Conservation (phyloP, 2,329 filamentous ascomycete genomes). For the Cordyceps javanica region DNA sequence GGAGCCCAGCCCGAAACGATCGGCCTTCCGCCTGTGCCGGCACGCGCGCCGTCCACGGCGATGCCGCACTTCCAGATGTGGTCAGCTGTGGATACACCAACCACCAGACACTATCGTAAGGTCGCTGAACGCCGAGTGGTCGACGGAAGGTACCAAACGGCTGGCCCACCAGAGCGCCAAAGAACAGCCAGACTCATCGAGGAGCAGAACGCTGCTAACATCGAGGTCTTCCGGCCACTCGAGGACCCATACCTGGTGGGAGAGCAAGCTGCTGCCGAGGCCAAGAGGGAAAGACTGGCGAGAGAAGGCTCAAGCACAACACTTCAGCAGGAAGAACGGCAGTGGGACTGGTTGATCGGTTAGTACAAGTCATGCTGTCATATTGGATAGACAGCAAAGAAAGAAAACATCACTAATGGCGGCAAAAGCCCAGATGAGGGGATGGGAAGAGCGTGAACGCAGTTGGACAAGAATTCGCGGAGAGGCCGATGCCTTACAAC, state of each 20-base stretch:
- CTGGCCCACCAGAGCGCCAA: constrained; percentile 16
- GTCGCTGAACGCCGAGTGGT: constrained; percentile 57
- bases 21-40: constrained; percentile 47
- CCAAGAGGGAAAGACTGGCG: constrained; percentile 51
- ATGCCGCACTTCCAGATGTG: constrained; percentile 51
- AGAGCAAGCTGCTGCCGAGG: constrained; percentile 54
- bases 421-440: constrained; percentile 42
- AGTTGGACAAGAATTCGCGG: constrained; percentile 39
- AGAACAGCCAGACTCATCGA: not conserved
- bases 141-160: constrained; percentile 31
- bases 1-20: constrained; percentile 18
- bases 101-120: constrained; percentile 54
- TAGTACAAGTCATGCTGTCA: constrained; percentile 23
- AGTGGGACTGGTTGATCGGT: constrained; percentile 58
- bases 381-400: not conserved
- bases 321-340: constrained; percentile 49
- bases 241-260: constrained; percentile 65
- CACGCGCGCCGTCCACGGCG: constrained; percentile 39
- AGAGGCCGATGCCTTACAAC: constrained; percentile 25
- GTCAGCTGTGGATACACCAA: constrained; percentile 49
- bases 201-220: not conserved
- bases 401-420: constrained; percentile 15
- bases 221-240: constrained; percentile 38
- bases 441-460: constrained; percentile 44
- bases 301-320: constrained; percentile 49